phyloP scores from a whole-genome alignment of 106 monocot genomes.

The Dendrobium nobile region DNA sequence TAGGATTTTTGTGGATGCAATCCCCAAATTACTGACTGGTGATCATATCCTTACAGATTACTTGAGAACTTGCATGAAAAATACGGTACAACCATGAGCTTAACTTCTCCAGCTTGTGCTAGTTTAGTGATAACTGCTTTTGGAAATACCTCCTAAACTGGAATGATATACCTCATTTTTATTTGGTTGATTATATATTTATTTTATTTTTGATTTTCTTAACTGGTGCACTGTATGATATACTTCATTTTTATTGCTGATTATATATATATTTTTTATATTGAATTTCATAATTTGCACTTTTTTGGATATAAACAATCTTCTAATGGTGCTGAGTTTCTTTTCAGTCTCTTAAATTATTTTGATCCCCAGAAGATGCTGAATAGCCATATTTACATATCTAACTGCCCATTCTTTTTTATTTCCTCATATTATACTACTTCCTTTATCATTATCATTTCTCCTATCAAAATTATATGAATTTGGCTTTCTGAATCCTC shows the following conservation, averaged over 20 bases:
- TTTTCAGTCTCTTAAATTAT: conserved; percentile 2
- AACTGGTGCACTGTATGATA: neutral
- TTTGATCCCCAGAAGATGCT: neutral
- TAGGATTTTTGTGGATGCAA: conserved; percentile 73
- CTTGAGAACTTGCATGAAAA: conserved; percentile 29
- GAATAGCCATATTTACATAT: neutral
- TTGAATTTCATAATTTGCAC: neutral
- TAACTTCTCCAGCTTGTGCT: neutral
- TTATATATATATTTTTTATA: neutral
- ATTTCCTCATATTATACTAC: neutral
- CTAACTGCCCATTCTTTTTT: neutral
- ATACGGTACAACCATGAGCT: conserved; percentile 34
- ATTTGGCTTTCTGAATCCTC: no score
- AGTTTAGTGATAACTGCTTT: neutral
- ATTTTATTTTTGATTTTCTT: no score
- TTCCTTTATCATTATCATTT: neutral
- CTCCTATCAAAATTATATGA: neutral
- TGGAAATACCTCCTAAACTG: neutral
- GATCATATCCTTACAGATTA: conserved; percentile 26
- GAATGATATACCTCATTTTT: neutral
- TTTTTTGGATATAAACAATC: neutral
- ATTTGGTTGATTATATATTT: neutral
- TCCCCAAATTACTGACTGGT: conserved; percentile 68
- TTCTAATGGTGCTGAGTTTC: neutral
- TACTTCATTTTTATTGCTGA: neutral